Percentiles rank a stretch among this genome's conserved stretches.
These are phyloP conservation scores for Pichia rugopelliculosa DNA, from an alignment of 805 yeast genomes.

Conservation along the genomic window DNA sequence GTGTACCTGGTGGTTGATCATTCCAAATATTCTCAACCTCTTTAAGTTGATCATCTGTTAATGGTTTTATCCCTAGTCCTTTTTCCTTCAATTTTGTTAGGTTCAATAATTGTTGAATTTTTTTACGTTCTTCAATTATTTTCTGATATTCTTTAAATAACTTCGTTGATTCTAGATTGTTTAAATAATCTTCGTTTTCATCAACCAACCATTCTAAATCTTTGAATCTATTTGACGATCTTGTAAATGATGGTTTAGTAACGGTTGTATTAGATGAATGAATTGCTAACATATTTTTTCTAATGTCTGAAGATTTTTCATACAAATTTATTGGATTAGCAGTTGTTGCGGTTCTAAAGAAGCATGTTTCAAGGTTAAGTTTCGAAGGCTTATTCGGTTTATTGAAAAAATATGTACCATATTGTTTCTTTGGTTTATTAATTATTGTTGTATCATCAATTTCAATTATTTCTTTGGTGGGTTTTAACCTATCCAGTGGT, in stretches of 20 bases:
- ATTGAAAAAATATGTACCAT: slow-evolving; percentile 24
- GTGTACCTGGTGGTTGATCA: slow-evolving; percentile 19
- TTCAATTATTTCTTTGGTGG: background rate
- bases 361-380: slow-evolving; percentile 14
- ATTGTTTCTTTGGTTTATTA: slow-evolving; percentile 11
- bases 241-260: slow-evolving; percentile 12
- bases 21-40: slow-evolving; percentile 32
- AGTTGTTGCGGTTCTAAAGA: slow-evolving; percentile 14
- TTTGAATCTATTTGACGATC: slow-evolving; percentile 21
- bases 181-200: slow-evolving; percentile 26
- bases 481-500: too few species aligned
- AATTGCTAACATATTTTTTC: background rate
- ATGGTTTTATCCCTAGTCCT: slow-evolving; percentile 23
- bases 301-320: background rate
- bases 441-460: background rate
- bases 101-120: slow-evolving; percentile 29
- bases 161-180: slow-evolving; percentile 24
- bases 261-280: background rate
- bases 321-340: slow-evolving; percentile 5
- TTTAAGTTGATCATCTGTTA: slow-evolving; percentile 26
- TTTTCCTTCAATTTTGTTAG: slow-evolving; percentile 31
- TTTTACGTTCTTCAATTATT: slow-evolving; percentile 35
- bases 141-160: slow-evolving; percentile 37
- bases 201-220: slow-evolving; percentile 27
- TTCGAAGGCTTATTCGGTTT: background rate